Evolutionary conservation across 495 filamentous ascomycete genomes (phyloP).

Genomic region (Penicillium argentinense): DNA sequence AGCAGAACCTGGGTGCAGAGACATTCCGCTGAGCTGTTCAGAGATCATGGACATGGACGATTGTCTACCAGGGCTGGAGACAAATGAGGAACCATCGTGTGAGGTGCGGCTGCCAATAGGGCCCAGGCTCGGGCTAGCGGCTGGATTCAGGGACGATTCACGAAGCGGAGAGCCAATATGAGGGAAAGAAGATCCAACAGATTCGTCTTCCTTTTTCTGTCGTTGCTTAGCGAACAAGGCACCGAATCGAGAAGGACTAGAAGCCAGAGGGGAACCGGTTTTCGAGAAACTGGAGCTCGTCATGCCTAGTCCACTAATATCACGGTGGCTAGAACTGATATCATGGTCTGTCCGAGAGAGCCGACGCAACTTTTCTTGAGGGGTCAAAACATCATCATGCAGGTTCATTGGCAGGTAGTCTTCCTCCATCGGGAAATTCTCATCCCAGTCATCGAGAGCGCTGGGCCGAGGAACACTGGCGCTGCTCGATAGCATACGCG

Average conservation of each 20-base stretch:
- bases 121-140: constrained; percentile 65
- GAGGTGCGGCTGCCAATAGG: constrained; percentile 50
- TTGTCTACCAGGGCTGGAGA: constrained; percentile 67
- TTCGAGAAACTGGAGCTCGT: constrained; percentile 64
- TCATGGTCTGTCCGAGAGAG: constrained; percentile 73
- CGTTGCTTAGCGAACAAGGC: constrained; percentile 75
- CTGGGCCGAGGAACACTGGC: constrained; percentile 70
- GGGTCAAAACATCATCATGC: constrained; percentile 90
- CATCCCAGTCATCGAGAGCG: constrained; percentile 73
- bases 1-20: constrained; percentile 46
- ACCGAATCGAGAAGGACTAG: constrained; percentile 85
- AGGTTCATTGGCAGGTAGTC: constrained; percentile 85
- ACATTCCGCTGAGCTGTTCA: constrained; percentile 59
- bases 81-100: constrained; percentile 61
- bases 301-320: constrained; percentile 60
- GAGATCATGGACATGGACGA: constrained; percentile 67
- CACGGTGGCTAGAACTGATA: constrained; percentile 57
- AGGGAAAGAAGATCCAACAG: constrained; percentile 63
- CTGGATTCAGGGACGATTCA: constrained; percentile 65
- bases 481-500: constrained; percentile 68
- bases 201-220: constrained; percentile 72
- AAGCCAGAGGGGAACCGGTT: constrained; percentile 75
- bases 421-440: constrained; percentile 87
- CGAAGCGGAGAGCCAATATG: constrained; percentile 93
- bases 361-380: constrained; percentile 81